These are phyloP conservation scores for Gremmenia infestans DNA, from an alignment of 2,329 filamentous ascomycete genomes.

Conservation along the genomic window DNA sequence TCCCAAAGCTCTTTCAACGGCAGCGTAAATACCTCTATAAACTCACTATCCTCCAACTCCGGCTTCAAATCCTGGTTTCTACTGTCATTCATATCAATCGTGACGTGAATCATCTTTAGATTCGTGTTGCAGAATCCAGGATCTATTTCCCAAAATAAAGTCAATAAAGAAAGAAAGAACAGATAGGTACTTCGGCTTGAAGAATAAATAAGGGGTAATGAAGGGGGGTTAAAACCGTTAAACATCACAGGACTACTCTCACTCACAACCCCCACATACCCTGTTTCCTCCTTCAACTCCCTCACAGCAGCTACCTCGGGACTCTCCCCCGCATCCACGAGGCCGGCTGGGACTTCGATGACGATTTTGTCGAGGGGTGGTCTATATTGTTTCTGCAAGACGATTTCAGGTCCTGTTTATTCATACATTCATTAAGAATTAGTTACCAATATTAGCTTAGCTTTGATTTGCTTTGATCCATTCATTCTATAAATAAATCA, in stretches of 20 bases:
- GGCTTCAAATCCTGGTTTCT: conserved; percentile 43
- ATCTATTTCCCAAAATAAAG: conserved; percentile 33
- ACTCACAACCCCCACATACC: conserved; percentile 51
- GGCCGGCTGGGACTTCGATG: conserved; percentile 61
- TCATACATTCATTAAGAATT: background rate
- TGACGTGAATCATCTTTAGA: conserved; percentile 48
- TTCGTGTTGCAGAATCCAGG: conserved; percentile 65
- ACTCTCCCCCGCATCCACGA: conserved; percentile 58
- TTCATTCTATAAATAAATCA: background rate
- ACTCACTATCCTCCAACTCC: conserved; percentile 46
- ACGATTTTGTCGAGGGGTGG: conserved; percentile 54
- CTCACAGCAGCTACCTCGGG: conserved; percentile 57
- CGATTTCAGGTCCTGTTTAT: conserved; percentile 43
- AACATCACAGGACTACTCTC: conserved; percentile 63
- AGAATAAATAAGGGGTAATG: too few relatives aligned
- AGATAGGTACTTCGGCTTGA: background rate
- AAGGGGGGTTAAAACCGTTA: conserved; percentile 39
- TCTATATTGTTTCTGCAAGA: conserved; percentile 64
- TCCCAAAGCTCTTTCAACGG: conserved; percentile 41
- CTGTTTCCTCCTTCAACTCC: conserved; percentile 63
- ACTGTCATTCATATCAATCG: conserved; percentile 40
- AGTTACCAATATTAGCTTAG: too few relatives aligned
- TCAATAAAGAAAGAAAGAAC: background rate
- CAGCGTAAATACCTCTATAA: conserved; percentile 48
- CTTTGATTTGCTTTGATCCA: too few relatives aligned